phyloP scores from a whole-genome alignment of 768 basidiomycete species.

The Dacryopinax primogenitus region DNA sequence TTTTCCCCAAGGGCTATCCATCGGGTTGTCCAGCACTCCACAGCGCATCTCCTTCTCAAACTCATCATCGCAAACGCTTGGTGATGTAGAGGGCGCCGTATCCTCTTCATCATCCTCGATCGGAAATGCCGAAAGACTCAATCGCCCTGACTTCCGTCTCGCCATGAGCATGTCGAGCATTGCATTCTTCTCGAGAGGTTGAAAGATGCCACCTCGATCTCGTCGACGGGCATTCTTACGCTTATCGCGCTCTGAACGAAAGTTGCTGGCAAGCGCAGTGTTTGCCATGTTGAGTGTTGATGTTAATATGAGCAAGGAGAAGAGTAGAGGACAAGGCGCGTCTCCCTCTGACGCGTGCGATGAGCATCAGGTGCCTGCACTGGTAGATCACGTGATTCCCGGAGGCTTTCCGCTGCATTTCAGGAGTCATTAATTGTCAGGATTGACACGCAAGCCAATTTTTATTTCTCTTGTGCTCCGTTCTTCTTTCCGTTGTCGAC shows the following conservation, averaged over 20 bases:
- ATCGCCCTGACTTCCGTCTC: neutral
- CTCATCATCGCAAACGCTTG: neutral
- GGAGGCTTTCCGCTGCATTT: neutral
- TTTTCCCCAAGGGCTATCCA: no score
- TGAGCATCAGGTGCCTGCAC: neutral
- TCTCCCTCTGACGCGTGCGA: neutral
- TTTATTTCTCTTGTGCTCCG: no score
- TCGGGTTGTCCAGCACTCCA: no score
- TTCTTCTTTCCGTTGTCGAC: no score
- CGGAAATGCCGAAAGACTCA: neutral
- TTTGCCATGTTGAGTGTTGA: neutral
- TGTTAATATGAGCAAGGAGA: neutral
- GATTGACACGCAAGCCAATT: no score
- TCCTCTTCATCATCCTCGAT: neutral
- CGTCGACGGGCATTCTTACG: neutral
- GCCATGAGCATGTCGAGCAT: neutral
- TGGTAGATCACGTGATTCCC: neutral
- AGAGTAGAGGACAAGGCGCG: neutral
- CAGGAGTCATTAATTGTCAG: constrained; percentile 3
- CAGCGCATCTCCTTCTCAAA: neutral
- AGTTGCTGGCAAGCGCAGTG: neutral
- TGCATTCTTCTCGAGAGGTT: neutral
- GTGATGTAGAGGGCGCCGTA: constrained; percentile 13
- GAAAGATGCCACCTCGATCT: constrained; percentile 2
- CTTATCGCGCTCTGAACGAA: neutral